Conservation (phyloP, 176 grass and related monocot species). For the Coix lacrymajobi region DNA sequence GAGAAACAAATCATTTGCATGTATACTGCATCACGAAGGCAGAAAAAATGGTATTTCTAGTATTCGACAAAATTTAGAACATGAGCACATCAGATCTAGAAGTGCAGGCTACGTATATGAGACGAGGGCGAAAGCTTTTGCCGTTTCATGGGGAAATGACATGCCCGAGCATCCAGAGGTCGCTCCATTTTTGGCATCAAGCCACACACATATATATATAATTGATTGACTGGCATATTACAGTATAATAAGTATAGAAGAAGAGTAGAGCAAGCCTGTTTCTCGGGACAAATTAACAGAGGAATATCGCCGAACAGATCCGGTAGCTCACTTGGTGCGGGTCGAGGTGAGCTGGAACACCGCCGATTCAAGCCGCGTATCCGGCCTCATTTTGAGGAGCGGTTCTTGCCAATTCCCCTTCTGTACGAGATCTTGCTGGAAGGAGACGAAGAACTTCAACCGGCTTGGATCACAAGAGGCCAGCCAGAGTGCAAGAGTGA, state of each 20-base stretch:
- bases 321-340: conserved; percentile 64
- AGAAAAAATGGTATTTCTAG: not conserved
- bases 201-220: too few species aligned
- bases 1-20: not conserved
- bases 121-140: not conserved
- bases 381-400: conserved; percentile 65
- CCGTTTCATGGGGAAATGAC: not conserved
- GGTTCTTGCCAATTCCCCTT: not conserved
- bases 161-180: not conserved
- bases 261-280: not conserved
- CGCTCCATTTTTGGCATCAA: not conserved
- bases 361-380: conserved; percentile 76
- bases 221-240: too few species aligned
- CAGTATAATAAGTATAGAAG: too few species aligned
- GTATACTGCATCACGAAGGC: not conserved
- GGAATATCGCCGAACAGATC: conserved; percentile 30
- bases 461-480: not conserved
- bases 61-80: not conserved
- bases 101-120: not conserved
- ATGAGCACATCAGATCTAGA: conserved; percentile 1
- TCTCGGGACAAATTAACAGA: not conserved
- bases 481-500: not conserved
- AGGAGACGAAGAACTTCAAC: not conserved
- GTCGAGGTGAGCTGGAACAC: conserved; percentile 97
- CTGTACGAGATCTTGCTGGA: conserved; percentile 32